phyloP scores from a whole-genome alignment of 306 rosid genomes.

The Crotalaria pallida region DNA sequence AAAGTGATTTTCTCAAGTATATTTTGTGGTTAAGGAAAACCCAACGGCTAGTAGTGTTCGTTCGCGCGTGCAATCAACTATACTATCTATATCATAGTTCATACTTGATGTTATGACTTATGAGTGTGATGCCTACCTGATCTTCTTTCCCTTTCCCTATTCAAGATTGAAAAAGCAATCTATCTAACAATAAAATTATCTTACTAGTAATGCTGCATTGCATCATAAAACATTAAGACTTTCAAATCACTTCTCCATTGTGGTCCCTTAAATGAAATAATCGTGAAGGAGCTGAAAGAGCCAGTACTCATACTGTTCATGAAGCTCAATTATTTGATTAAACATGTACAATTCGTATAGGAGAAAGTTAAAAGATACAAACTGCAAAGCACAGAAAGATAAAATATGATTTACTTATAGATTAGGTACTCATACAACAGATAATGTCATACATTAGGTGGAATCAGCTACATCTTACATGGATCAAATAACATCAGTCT shows the following conservation, averaged over 20 bases:
- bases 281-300: not conserved
- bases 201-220: not conserved
- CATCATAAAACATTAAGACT: not conserved
- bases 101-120: not conserved
- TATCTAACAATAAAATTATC: not conserved
- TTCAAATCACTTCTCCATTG: not conserved
- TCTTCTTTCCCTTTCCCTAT: not conserved
- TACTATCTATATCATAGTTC: not conserved
- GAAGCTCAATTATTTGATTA: not conserved
- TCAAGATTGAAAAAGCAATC: not conserved
- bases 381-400: not conserved
- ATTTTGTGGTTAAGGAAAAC: not conserved
- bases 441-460: not conserved
- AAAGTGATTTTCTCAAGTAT: conserved; percentile 10
- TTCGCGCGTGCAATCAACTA: not conserved
- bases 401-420: not conserved
- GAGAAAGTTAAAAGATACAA: not conserved
- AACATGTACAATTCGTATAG: not conserved
- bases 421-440: not conserved
- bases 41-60: not conserved
- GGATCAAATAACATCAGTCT: too few species aligned
- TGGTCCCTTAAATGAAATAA: not conserved
- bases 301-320: not conserved
- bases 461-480: too few species aligned
- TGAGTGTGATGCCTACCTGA: not conserved